Base-by-base conservation (phyloP, 495 filamentous ascomycete genomes). In the Cenococcum geophilum region DNA sequence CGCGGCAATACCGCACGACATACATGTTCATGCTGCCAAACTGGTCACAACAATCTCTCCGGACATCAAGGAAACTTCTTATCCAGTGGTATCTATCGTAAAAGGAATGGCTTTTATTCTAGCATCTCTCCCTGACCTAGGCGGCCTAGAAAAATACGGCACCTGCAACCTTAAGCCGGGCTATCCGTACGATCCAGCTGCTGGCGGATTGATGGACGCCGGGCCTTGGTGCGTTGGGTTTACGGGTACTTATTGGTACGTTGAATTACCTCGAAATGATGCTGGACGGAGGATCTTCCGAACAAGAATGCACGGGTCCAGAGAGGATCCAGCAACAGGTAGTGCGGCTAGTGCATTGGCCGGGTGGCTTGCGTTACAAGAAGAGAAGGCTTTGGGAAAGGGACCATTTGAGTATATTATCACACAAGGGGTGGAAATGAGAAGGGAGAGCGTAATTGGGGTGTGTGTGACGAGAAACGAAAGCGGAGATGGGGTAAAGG, bases 351-450 rank as follows among this genome's bases (percentile, higher is more conserved):
- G 77, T 55, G 78, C 78, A 16, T 69, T 89, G 58, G 74, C 76
- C 23, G 72, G 76, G 16, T 87, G 81, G 64, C 71, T 90, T 55
- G 76, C 81, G 9, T 67, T 87, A 47, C 5, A 25, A 55, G 73
- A 66, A 72, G 58, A 62, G 11, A 70, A 68, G 6, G 51, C 64
- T 48, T 48, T 59, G 58, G 65, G 65, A 32, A 32, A 32, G 6
- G 68, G 69, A 14, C 57, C 61, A 42, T 66, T 67, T 43, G 70
- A 68, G 61, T 86, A 80, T 67, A 72, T 75, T 58, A 67, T 91
- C 60, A 80, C 80, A 66, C 89, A 92, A 76, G 89, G 88, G 0
- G 84, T 91, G 20, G 87, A 91, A 76, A 91, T 91, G 85, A 86
- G 85, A 0, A 76, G 87, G 61, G 73, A 72, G 65, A 90, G 87